phyloP scores from a whole-genome alignment of 2,329 filamentous ascomycete species.

The Colletotrichum scovillei region DNA sequence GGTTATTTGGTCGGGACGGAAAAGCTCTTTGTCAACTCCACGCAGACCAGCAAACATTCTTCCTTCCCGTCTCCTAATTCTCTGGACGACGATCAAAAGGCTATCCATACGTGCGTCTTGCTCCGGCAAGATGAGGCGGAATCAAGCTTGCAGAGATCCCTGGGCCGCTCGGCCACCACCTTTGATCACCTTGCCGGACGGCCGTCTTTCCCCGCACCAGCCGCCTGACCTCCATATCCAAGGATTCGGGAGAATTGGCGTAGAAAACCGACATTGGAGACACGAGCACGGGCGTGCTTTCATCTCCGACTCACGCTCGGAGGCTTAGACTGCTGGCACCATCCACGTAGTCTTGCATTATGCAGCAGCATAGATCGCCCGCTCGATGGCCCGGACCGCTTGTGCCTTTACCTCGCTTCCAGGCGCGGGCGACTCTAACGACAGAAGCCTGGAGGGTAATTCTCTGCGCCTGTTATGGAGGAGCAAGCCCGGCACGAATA shows the following conservation, averaged over 20 bases:
- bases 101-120: background rate
- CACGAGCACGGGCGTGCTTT: background rate
- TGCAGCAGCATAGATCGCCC: background rate
- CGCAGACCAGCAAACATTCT: background rate
- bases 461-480: background rate
- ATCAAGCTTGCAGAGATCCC: background rate
- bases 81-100: background rate
- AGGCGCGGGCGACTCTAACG: background rate
- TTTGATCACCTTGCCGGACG: background rate
- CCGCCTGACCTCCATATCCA: background rate
- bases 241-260: background rate
- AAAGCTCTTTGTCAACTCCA: background rate
- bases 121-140: background rate
- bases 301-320: background rate
- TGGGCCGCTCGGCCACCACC: background rate
- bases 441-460: background rate
- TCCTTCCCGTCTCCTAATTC: background rate
- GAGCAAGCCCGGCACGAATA: background rate
- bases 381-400: constrained; percentile 1
- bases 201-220: background rate
- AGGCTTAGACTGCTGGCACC: background rate
- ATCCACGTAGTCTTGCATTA: background rate
- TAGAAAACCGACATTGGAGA: background rate
- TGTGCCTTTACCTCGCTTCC: background rate
- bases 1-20: constrained; percentile 11